Evolutionary conservation across 805 yeast species (phyloP), one percentile per base, ranked within the genome.

Genomic region (Lipomyces sp.): DNA sequence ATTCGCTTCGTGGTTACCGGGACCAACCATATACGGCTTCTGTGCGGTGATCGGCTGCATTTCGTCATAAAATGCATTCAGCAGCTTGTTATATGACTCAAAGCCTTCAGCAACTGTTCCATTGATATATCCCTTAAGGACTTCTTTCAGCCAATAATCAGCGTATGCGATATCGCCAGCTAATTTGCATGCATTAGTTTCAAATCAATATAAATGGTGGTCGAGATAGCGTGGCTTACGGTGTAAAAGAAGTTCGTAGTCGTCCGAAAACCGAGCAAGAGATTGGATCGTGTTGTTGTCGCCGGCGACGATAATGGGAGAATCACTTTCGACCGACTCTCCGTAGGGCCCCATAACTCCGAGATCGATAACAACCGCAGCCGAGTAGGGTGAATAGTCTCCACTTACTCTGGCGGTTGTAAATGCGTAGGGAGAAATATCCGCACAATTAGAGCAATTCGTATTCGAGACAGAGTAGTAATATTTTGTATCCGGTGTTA

Each of bases 81-180:
- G 24, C 23, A 53, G 34, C 35, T 24, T 26, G 34, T 39, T 40
- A 43, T 57, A 56, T 26, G 28, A 28, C 14, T 40, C 46, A 23
- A 16, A 37, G 18, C 52, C 53, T 28, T 39, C 52, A 26, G 35
- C 59, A 29, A 51, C 10, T 4, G 52, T 39, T 19, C 41, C 47
- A n/a, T n/a, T n/a, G n/a, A n/a, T n/a, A 23, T 45, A 41, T 1
- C 47, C 52, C 26, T 39, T 42, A 37, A 49, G 35, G 37, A 40
- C 42, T 47, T 61, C 63, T 36, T 53, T 43, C 37, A 65, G 60
- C 65, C 66, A 65, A 32, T 60, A 43, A 51, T 65, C 69, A 11
- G 69, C 65, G 42, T 65, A 65, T 22, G 64, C 66, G 43, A 65
- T 43, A 46, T 65, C 69, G 31, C 69, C 68, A 11, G 61, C 59